phyloP scores from a whole-genome alignment of 306 rosid genomes.

The Begonia loranthoides region DNA sequence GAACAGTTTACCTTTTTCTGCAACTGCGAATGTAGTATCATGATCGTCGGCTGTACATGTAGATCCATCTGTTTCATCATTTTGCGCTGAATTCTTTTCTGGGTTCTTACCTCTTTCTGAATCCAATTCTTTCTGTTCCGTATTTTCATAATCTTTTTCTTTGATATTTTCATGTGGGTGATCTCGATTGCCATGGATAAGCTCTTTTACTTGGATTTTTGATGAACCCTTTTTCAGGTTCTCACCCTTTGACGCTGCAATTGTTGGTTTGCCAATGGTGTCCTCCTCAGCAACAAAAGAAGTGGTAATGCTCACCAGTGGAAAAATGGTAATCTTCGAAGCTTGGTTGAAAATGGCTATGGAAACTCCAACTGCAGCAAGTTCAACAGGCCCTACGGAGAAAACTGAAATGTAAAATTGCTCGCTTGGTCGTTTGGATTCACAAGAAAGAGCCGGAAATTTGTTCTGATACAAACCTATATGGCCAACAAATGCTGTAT shows the following conservation, averaged over 20 bases:
- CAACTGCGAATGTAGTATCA: slow-evolving; percentile 17
- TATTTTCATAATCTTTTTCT: slow-evolving; percentile 4
- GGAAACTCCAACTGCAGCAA: slow-evolving; percentile 91
- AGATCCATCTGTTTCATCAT: too few relatives aligned
- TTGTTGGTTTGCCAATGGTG: slow-evolving; percentile 26
- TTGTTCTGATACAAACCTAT: slow-evolving; percentile 31
- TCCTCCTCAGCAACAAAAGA: slow-evolving; percentile 97
- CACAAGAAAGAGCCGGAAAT: too few relatives aligned
- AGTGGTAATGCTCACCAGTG: slow-evolving; percentile 86
- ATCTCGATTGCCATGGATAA: too few relatives aligned
- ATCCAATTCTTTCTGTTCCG: slow-evolving; percentile 4
- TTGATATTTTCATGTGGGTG: too few relatives aligned
- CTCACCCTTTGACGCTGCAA: slow-evolving; percentile 13
- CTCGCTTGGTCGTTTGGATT: too few relatives aligned
- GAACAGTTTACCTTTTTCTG: slow-evolving; percentile 3
- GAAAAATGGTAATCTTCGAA: slow-evolving; percentile 88
- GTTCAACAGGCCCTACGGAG: slow-evolving; percentile 71
- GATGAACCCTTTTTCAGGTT: slow-evolving; percentile 8
- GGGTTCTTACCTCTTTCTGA: not conserved
- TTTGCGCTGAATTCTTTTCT: too few relatives aligned
- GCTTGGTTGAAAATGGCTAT: slow-evolving; percentile 94
- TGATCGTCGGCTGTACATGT: too few relatives aligned
- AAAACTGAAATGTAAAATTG: too few relatives aligned
- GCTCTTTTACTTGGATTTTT: too few relatives aligned
- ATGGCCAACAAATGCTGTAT: slow-evolving; percentile 96